Conservation (phyloP, 169 alveolate genomes). For the Condylostoma magnum region DNA sequence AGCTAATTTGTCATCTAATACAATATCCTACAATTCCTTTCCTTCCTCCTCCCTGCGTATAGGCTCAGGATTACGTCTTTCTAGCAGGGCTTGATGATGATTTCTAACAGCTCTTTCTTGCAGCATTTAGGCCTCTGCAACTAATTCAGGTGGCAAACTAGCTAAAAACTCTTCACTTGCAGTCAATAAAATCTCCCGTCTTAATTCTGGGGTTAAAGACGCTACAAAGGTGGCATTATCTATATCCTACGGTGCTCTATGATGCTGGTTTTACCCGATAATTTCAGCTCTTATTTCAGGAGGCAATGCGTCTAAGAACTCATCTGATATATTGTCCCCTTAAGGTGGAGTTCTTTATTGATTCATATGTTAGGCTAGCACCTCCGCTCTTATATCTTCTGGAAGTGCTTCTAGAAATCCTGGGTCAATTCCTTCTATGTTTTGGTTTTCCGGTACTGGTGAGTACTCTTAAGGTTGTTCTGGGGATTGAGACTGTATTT, state of each 20-base stretch:
- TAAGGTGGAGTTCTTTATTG: not conserved
- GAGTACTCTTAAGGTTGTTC: no score
- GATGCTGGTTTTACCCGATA: not conserved
- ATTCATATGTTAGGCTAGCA: not conserved
- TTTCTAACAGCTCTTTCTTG: constrained; percentile 43
- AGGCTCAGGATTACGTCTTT: constrained; percentile 5
- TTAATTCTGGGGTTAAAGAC: constrained; percentile 67
- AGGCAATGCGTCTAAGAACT: constrained; percentile 54
- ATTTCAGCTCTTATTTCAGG: constrained; percentile 48
- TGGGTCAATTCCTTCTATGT: constrained; percentile 45
- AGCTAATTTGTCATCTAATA: constrained; percentile 22
- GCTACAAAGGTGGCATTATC: constrained; percentile 75
- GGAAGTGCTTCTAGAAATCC: constrained; percentile 53
- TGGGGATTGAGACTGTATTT: no score
- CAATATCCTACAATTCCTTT: not conserved
- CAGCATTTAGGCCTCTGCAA: constrained; percentile 63
- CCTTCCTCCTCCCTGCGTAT: constrained; percentile 2
- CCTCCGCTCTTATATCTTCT: constrained; percentile 43
- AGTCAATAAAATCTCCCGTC: constrained; percentile 75
- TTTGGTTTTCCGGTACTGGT: not conserved
- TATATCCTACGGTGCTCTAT: constrained; percentile 38
- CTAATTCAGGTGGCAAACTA: constrained; percentile 66
- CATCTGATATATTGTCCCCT: not conserved
- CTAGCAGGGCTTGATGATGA: not conserved
- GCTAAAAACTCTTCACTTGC: constrained; percentile 64